These are phyloP conservation scores for Spongispora temasekensis DNA, from an alignment of 1,284 basidiomycete species.

Conservation along the genomic window DNA sequence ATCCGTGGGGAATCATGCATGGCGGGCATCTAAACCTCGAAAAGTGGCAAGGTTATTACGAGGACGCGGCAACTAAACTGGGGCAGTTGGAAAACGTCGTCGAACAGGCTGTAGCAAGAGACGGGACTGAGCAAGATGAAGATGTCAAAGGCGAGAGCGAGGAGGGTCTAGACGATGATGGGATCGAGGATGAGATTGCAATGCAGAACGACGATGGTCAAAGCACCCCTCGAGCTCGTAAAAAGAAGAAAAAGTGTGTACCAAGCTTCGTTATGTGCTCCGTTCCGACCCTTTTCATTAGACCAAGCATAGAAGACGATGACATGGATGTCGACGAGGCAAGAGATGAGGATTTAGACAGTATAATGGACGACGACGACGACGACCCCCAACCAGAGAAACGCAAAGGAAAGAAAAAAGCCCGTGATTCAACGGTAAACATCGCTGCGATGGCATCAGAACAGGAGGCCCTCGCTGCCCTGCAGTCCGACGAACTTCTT, in stretches of 20 bases:
- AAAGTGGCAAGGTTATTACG: slow-evolving; percentile 78
- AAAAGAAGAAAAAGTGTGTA: slow-evolving; percentile 25
- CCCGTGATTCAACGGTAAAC: slow-evolving; percentile 71
- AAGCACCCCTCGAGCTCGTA: slow-evolving; percentile 36
- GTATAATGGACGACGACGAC: slow-evolving; percentile 38
- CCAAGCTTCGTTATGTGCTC: background rate
- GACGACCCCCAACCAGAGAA: slow-evolving; percentile 33
- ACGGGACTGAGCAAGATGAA: slow-evolving; percentile 33
- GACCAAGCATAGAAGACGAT: slow-evolving; percentile 35
- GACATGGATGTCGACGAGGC: slow-evolving; percentile 56
- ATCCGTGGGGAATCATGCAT: slow-evolving; percentile 87
- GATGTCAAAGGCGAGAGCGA: slow-evolving; percentile 38
- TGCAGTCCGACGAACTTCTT: slow-evolving; percentile 67
- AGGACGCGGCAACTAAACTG: slow-evolving; percentile 64
- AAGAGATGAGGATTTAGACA: slow-evolving; percentile 41
- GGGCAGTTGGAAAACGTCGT: slow-evolving; percentile 55
- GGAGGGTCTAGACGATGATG: slow-evolving; percentile 38
- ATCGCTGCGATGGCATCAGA: slow-evolving; percentile 64
- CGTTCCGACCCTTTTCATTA: slow-evolving; percentile 16
- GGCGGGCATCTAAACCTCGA: slow-evolving; percentile 78
- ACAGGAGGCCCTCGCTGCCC: slow-evolving; percentile 63
- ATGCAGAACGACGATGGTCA: slow-evolving; percentile 32
- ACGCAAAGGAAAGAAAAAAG: slow-evolving; percentile 50
- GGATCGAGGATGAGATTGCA: slow-evolving; percentile 36
- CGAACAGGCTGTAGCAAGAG: slow-evolving; percentile 56